These are phyloP conservation scores for Pseudozyma sp. DNA, from an alignment of 1,284 basidiomycete species.

Conservation along the genomic window DNA sequence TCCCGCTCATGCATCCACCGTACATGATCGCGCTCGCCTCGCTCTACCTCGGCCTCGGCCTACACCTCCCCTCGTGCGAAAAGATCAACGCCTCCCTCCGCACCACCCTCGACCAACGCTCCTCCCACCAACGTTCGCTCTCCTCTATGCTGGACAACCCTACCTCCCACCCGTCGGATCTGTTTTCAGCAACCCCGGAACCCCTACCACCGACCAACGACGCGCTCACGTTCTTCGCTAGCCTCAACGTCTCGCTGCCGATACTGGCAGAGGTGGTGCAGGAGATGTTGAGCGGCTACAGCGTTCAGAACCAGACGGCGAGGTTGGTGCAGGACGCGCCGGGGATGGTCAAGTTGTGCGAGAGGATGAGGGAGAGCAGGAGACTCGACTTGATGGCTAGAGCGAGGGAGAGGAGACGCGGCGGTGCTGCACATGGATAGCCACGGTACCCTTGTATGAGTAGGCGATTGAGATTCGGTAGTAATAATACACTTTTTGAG, in stretches of 20 bases:
- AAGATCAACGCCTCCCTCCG: slow-evolving; percentile 25
- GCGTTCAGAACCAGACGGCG: slow-evolving; percentile 70
- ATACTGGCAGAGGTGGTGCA: slow-evolving; percentile 87
- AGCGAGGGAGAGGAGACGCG: slow-evolving; percentile 5
- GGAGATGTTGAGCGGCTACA: slow-evolving; percentile 88
- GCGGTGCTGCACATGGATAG: background rate
- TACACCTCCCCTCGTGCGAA: slow-evolving; percentile 39
- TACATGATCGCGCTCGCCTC: slow-evolving; percentile 92
- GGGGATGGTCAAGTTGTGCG: slow-evolving; percentile 38
- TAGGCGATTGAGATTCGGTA: too few species aligned
- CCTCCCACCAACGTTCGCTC: slow-evolving; percentile 66
- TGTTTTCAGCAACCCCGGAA: slow-evolving; percentile 6
- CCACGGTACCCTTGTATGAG: background rate
- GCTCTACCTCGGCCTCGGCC: slow-evolving; percentile 76
- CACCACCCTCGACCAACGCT: slow-evolving; percentile 7
- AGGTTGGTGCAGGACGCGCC: slow-evolving; percentile 23
- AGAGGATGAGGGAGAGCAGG: slow-evolving; percentile 40
- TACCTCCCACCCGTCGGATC: slow-evolving; percentile 14
- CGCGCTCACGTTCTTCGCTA: slow-evolving; percentile 83
- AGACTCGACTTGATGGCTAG: slow-evolving; percentile 5
- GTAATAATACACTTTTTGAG: slow-evolving; percentile 31
- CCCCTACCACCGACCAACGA: slow-evolving; percentile 68
- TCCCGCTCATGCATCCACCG: slow-evolving; percentile 90
- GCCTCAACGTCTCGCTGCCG: slow-evolving; percentile 84
- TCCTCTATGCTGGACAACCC: slow-evolving; percentile 16